phyloP scores from a whole-genome alignment of 208 protist genomes.

The Zelonia costaricensis region DNA sequence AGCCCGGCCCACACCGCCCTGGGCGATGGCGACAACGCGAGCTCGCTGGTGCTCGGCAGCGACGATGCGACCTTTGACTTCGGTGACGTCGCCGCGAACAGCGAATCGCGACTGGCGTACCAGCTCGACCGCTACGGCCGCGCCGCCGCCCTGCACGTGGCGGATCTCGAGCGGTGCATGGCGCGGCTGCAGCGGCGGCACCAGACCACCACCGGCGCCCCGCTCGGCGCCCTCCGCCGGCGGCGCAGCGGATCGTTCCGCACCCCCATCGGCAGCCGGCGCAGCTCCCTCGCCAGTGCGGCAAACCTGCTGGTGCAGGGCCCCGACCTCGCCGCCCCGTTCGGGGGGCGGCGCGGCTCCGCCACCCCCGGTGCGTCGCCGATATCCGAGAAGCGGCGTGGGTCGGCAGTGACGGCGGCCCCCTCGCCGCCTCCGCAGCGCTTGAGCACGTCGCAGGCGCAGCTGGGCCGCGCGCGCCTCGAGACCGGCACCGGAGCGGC shows the following conservation, averaged over 20 bases:
- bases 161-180: conserved; percentile 55
- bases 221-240: neutral
- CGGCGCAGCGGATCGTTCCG: neutral
- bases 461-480: too few species aligned
- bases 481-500: too few species aligned
- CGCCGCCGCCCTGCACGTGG: conserved; percentile 56
- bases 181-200: conserved; percentile 19
- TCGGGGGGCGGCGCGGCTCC: too few species aligned
- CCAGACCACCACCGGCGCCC: neutral
- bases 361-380: too few species aligned
- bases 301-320: too few species aligned
- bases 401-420: too few species aligned
- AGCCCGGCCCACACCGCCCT: neutral
- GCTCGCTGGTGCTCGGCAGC: neutral
- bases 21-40: neutral
- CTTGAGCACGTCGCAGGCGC: too few species aligned
- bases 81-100: conserved; percentile 73
- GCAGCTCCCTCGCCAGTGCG: neutral
- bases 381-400: too few species aligned
- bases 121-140: conserved; percentile 66
- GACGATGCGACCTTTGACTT: conserved; percentile 52
- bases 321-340: too few species aligned
- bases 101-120: conserved; percentile 62
- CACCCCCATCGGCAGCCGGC: conserved; percentile 4
- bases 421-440: too few species aligned